Percentiles rank a stretch among this genome's conserved stretches.
phyloP scores from a whole-genome alignment of 257 asterid species.

The Mentha longifolia region DNA sequence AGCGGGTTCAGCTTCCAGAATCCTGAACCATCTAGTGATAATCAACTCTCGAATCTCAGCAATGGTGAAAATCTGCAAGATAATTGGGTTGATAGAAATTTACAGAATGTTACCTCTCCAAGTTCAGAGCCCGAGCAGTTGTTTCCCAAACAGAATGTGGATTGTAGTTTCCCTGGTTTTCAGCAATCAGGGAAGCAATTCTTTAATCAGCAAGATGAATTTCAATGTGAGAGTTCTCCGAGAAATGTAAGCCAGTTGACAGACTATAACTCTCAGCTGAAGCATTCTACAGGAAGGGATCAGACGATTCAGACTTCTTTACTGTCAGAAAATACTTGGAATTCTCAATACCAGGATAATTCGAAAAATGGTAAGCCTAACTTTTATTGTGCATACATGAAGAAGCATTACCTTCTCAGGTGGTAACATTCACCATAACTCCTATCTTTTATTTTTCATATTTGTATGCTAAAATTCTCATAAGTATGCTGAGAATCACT shows the following conservation, averaged over 20 bases:
- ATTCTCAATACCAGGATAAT: conserved; percentile 38
- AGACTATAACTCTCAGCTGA: conserved; percentile 49
- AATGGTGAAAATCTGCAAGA: conserved; percentile 46
- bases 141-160: conserved; percentile 41
- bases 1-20: conserved; percentile 80
- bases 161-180: conserved; percentile 43
- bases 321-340: conserved; percentile 43
- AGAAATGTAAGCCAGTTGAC: conserved; percentile 38
- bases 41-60: conserved; percentile 47
- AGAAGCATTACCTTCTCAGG: conserved; percentile 29
- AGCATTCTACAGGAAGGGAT: conserved; percentile 40
- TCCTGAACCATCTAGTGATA: conserved; percentile 59
- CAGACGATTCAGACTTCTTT: conserved; percentile 46
- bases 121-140: conserved; percentile 52
- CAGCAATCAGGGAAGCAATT: conserved; percentile 45
- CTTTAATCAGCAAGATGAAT: conserved; percentile 46
- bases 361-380: conserved; percentile 30
- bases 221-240: conserved; percentile 48
- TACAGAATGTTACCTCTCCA: conserved; percentile 54
- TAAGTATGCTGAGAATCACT: conserved; percentile 16
- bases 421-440: conserved; percentile 28
- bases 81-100: conserved; percentile 61
- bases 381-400: conserved; percentile 32
- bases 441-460: conserved; percentile 15
- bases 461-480: not conserved